These are phyloP conservation scores for Mycena indigotica DNA, from an alignment of 768 basidiomycete species.

Conservation along the genomic window DNA sequence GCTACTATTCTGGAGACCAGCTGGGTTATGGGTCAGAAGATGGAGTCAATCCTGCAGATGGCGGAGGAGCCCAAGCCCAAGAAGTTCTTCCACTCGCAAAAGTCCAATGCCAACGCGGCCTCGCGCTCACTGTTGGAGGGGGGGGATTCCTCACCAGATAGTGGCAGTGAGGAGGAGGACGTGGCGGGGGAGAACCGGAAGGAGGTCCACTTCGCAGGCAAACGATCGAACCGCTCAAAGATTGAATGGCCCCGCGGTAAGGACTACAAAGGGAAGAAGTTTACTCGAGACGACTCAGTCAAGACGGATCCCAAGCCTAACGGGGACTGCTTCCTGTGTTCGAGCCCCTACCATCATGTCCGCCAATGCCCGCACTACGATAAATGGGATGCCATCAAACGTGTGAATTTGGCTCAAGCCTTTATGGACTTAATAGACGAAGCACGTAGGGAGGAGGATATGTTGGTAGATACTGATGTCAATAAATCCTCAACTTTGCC, in stretches of 20 bases:
- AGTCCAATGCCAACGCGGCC: too few species aligned
- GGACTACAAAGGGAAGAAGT: neutral
- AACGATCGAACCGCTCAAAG: neutral
- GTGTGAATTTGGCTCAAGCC: neutral
- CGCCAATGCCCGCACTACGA: constrained; percentile 5
- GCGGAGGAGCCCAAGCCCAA: too few species aligned
- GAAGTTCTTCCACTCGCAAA: too few species aligned
- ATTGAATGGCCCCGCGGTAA: neutral
- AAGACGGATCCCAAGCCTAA: neutral
- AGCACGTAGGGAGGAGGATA: neutral
- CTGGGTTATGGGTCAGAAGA: too few species aligned
- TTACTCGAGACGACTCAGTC: neutral
- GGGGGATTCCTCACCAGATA: too few species aligned
- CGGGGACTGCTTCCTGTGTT: neutral
- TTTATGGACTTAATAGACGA: neutral
- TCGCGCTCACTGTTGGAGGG: too few species aligned
- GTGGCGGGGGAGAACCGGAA: neutral
- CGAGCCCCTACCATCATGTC: constrained; percentile 3
- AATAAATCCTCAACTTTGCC: neutral
- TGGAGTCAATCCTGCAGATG: too few species aligned
- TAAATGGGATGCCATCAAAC: neutral
- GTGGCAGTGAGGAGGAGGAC: neutral
- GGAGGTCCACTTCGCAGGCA: neutral
- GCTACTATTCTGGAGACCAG: neutral
- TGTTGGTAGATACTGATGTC: neutral